phyloP scores from a whole-genome alignment of 129 eudicot species.

The Rutidosis leptorrhynchoides region DNA sequence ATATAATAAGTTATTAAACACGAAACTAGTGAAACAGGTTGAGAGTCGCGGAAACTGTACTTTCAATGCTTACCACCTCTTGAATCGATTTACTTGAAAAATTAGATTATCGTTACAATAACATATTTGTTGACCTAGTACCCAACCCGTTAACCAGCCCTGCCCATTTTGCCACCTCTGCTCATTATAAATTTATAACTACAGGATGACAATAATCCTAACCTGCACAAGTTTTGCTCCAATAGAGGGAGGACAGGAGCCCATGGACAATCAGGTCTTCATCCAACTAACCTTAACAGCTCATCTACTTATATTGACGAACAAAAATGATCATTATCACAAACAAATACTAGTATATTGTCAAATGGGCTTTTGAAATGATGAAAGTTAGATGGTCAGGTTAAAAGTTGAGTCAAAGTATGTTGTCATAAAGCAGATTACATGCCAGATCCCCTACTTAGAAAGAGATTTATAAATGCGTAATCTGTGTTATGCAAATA shows the following conservation, averaged over 20 bases:
- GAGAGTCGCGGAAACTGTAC: too few species aligned
- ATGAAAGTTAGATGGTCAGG: background rate
- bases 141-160: background rate
- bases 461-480: background rate
- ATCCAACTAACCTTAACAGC: constrained; percentile 67
- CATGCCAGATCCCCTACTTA: too few species aligned
- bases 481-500: background rate
- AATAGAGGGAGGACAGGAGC: constrained; percentile 65
- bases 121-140: background rate
- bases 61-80: too few species aligned
- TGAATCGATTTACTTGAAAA: too few species aligned
- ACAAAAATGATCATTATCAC: too few species aligned
- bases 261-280: constrained; percentile 84
- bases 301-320: background rate
- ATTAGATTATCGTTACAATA: too few species aligned
- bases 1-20: too few species aligned
- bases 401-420: background rate
- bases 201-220: background rate
- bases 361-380: background rate
- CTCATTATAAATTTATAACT: background rate
- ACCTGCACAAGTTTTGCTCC: constrained; percentile 78
- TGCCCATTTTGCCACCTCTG: background rate
- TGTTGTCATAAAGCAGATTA: background rate
- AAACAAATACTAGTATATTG: too few species aligned
- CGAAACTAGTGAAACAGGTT: too few species aligned